Evolutionary conservation across 441 rosid species (phyloP), one percentile per base, ranked within the genome.

Genomic region (Cnidoscolus chayamansa): DNA sequence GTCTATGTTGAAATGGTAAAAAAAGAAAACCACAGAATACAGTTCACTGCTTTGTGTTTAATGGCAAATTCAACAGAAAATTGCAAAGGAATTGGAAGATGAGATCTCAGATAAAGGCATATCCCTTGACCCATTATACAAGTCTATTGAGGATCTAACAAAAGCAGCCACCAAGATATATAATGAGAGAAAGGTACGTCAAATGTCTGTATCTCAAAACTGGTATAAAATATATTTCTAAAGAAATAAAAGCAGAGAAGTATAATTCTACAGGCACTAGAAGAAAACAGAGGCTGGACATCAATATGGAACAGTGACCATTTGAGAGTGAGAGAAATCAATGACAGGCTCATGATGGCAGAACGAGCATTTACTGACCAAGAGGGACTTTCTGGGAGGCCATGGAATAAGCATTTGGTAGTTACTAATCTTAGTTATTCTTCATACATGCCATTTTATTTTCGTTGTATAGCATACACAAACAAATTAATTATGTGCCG

Each of bases 321-420:
- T 7, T 35, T 71, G 19, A 85, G 72, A 81, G 88, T 80, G 35
- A 83, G 96, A 81, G 91, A 86, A 78, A 76, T 93, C 25, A 88
- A 93, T 54, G 98, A 93, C 78, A 84, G 92, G 77, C 80, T 93
- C 76, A 84, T 91, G 96, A 87, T 91, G 93, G 86, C 90, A 15
- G 97, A 91, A 73, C 72, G 92, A 74, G 94, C 92, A 73, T 88
- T 93, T 73, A 88, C 96, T 43, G 92, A 93, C 65, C 61, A 67
- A 68, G 90, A 93, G 76, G 96, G 98, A 76, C 97, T 93, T 75
- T 48, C 78, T 9, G 86, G 78, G 43, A 81, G 87, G 72, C 49
- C 87, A 69, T 93, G 98, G 98, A 81, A 83, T 78, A 93, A 91
- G 84, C 96, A 93, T 79, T 76, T 93, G 88, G 91, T 93, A 85